A percentile compares a stretch with the other conserved stretches of the same genome.
Conservation (phyloP, 208 protist genomes). For the Blastocrithidia nonstop region DNA sequence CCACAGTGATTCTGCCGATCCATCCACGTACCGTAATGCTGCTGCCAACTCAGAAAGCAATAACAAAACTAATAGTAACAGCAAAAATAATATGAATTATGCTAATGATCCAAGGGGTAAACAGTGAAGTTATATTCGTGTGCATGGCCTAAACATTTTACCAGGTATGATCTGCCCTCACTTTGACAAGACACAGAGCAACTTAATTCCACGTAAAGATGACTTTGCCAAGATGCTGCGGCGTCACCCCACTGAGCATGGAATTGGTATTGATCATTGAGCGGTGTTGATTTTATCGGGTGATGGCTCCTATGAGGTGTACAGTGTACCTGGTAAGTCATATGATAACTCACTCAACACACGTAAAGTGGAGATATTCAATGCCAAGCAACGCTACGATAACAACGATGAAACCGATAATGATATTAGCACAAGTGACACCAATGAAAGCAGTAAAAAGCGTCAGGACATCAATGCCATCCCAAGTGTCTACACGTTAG, state of each 20-base stretch:
- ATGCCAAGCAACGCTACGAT: not conserved
- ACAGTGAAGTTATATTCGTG: constrained; percentile 75
- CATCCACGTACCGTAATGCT: constrained; percentile 56
- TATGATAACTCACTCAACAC: constrained; percentile 4
- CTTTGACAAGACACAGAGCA: constrained; percentile 49
- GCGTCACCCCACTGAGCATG: constrained; percentile 77
- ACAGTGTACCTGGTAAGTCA: constrained; percentile 31
- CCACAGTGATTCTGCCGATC: constrained; percentile 84
- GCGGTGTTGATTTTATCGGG: constrained; percentile 54
- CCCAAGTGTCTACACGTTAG: constrained; percentile 45
- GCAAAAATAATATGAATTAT: constrained; percentile 6
- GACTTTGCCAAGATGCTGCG: constrained; percentile 79
- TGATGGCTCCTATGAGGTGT: constrained; percentile 54
- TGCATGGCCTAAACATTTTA: constrained; percentile 56
- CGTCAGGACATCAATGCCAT: too few relatives aligned
- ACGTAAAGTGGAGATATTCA: too few relatives aligned
- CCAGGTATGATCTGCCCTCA: constrained; percentile 81
- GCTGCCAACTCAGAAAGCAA: constrained; percentile 14
- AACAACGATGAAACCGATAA: not conserved
- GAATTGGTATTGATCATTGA: constrained; percentile 79
- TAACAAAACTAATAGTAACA: constrained; percentile 1
- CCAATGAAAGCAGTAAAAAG: not conserved
- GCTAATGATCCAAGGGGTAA: constrained; percentile 2
- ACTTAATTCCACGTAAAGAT: constrained; percentile 47
- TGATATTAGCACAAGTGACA: constrained; percentile 1